Evolutionary conservation across 2,329 filamentous ascomycete species (phyloP).

Genomic region (Sporothrix luriei): DNA sequence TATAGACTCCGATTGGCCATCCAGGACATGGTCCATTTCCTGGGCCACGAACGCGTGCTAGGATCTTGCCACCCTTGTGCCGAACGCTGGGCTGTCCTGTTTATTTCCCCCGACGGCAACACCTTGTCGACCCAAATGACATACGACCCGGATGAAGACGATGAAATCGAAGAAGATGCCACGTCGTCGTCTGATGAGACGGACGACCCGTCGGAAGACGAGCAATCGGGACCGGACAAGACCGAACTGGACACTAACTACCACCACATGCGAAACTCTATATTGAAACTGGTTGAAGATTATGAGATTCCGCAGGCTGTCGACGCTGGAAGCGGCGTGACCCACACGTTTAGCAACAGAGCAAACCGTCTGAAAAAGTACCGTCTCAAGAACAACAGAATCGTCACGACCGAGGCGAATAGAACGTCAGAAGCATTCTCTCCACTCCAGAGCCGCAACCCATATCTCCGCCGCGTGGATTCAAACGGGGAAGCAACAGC

Average conservation of each 20-base stretch:
- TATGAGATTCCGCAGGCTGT: slow-evolving; percentile 74
- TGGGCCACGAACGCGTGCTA: slow-evolving; percentile 65
- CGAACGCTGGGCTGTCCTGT: slow-evolving; percentile 80
- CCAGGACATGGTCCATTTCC: slow-evolving; percentile 68
- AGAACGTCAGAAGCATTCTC: not conserved
- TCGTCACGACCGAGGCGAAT: slow-evolving; percentile 55
- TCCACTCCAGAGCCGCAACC: slow-evolving; percentile 56
- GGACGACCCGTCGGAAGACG: slow-evolving; percentile 60
- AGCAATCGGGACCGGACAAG: slow-evolving; percentile 62
- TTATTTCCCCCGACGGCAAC: slow-evolving; percentile 73
- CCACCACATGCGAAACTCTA: slow-evolving; percentile 76
- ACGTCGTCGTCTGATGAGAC: slow-evolving; percentile 62
- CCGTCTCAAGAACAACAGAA: slow-evolving; percentile 63
- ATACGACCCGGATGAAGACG: slow-evolving; percentile 67
- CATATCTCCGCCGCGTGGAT: slow-evolving; percentile 38
- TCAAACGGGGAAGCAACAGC: not conserved
- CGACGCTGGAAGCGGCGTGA: slow-evolving; percentile 60
- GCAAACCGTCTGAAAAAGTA: slow-evolving; percentile 64
- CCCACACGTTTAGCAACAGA: slow-evolving; percentile 68
- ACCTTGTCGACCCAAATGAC: slow-evolving; percentile 70
- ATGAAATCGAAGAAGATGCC: slow-evolving; percentile 59
- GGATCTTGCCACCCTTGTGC: slow-evolving; percentile 76
- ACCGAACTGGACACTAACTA: slow-evolving; percentile 76
- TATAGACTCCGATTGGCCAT: slow-evolving; percentile 67
- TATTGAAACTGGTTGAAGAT: slow-evolving; percentile 78